Conservation (phyloP, 1,284 basidiomycete genomes). For the Leccinum pseudoinsigne region DNA sequence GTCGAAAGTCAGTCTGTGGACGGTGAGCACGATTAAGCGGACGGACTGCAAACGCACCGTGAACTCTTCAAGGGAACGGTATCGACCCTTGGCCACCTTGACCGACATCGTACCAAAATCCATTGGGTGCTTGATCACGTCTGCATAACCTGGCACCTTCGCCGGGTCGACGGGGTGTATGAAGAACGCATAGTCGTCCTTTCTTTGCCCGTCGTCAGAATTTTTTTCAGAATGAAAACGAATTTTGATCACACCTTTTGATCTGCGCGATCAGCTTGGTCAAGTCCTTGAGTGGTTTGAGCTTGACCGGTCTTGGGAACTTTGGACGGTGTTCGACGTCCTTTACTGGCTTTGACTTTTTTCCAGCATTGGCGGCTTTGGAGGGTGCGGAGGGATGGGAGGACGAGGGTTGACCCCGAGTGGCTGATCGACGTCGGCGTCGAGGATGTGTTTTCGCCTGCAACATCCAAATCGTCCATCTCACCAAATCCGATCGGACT, state of each 20-base stretch:
- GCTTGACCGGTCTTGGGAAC: slow-evolving; percentile 56
- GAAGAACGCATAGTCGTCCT: slow-evolving; percentile 87
- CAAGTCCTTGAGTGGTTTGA: slow-evolving; percentile 74
- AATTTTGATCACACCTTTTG: slow-evolving; percentile 54
- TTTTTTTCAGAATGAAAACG: too few species aligned
- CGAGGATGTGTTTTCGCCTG: slow-evolving; percentile 19
- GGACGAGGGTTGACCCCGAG: slow-evolving; percentile 44
- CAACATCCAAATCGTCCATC: slow-evolving; percentile 30
- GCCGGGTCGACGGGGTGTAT: slow-evolving; percentile 65
- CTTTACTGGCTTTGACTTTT: slow-evolving; percentile 28
- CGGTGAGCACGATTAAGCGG: neutral
- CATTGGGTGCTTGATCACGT: slow-evolving; percentile 75
- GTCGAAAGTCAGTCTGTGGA: slow-evolving; percentile 60
- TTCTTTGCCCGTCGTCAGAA: slow-evolving; percentile 44
- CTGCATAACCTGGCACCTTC: slow-evolving; percentile 68
- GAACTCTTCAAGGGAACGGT: slow-evolving; percentile 76
- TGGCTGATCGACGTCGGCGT: slow-evolving; percentile 16
- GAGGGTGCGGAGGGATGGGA: slow-evolving; percentile 43
- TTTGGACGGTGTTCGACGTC: slow-evolving; percentile 39
- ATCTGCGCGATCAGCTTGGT: slow-evolving; percentile 65
- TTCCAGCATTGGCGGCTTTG: slow-evolving; percentile 35
- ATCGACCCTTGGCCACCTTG: slow-evolving; percentile 65
- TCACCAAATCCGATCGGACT: slow-evolving; percentile 10
- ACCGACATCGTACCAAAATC: slow-evolving; percentile 78
- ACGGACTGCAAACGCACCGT: slow-evolving; percentile 45